Base-by-base conservation (phyloP, 495 filamentous ascomycete genomes). In the Penicillium argentinense region DNA sequence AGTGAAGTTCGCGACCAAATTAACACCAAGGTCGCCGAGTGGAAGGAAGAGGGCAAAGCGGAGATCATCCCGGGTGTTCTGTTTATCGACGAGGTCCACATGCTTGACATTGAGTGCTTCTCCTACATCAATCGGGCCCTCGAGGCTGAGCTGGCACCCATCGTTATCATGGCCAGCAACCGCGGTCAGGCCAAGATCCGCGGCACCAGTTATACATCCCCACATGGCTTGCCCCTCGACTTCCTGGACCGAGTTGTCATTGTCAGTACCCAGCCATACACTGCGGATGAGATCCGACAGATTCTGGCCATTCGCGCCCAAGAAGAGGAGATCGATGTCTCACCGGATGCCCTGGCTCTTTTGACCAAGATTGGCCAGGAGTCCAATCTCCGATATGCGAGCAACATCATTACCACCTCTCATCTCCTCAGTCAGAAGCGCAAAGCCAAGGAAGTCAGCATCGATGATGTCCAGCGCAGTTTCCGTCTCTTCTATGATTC, bases 101-200 rank as follows among this genome's bases (percentile, higher is more conserved):
- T 97, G 93, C 86, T 99, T 14, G 93, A 99, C 64, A 96, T 97
- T 52, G 93, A 99, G 61, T 97, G 93, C 73, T 99, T 95, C 73
- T 91, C 89, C 32, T 99, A 90, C 75, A 85, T 99, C 76, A 99
- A 99, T 76, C 87, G 95, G 21, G 93, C 93, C 4, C 77, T 97
- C 17, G 93, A 99, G 64, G 86, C 86, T 17, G 91, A 96, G 52
- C 78, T 99, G 13, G 89, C 92, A 1, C 93, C 93, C 24, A 93
- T 99, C 59, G 91, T 99, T 65, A 97, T 99, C 68, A 97, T 99
- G 91, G 93, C 93, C n/a, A 93, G 87, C 77, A 99, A 99, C 68
- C 80, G 93, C 23, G 93, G 93, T 42, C 82, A 91, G 58, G 85
- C 92, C n/a, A 80, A 82, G 38, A 96, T 99, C 54, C 80, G 95